Evolutionary conservation across 2,329 filamentous ascomycete species (phyloP).

Genomic region (Cladosporium sp.): DNA sequence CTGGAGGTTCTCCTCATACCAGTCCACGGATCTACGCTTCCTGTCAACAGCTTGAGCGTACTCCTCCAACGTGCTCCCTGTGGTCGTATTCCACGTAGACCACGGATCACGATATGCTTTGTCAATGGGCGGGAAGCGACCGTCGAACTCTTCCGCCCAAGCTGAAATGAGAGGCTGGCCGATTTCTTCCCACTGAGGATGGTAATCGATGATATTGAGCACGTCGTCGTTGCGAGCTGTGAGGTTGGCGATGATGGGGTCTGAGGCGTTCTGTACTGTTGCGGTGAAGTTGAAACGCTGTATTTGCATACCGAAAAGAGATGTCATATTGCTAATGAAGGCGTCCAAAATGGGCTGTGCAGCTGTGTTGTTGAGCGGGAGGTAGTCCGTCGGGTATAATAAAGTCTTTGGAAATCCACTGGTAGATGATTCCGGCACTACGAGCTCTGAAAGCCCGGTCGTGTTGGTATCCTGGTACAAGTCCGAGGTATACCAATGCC

Average conservation of each 20-base stretch:
- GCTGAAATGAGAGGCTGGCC: slow-evolving; percentile 31
- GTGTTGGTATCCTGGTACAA: slow-evolving; percentile 33
- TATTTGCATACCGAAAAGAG: slow-evolving; percentile 36
- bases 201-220: slow-evolving; percentile 29
- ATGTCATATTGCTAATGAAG: slow-evolving; percentile 35
- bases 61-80: slow-evolving; percentile 7
- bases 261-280: slow-evolving; percentile 26
- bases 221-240: slow-evolving; percentile 27
- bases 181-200: slow-evolving; percentile 33
- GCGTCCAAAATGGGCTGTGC: slow-evolving; percentile 36
- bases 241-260: slow-evolving; percentile 29
- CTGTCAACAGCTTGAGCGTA: slow-evolving; percentile 25
- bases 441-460: slow-evolving; percentile 36
- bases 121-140: slow-evolving; percentile 39
- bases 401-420: slow-evolving; percentile 36
- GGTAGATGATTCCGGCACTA: slow-evolving; percentile 29
- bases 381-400: slow-evolving; percentile 39
- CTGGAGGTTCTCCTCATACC: slow-evolving; percentile 37
- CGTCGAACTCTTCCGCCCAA: slow-evolving; percentile 33
- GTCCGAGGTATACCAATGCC: slow-evolving; percentile 36
- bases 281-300: slow-evolving; percentile 37
- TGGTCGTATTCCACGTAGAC: slow-evolving; percentile 26
- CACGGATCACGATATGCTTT: slow-evolving; percentile 31
- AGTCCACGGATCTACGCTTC: slow-evolving; percentile 34
- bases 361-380: slow-evolving; percentile 38